Base-by-base conservation (phyloP, 176 grass and related monocot genomes). In the Aegilops speltoides region DNA sequence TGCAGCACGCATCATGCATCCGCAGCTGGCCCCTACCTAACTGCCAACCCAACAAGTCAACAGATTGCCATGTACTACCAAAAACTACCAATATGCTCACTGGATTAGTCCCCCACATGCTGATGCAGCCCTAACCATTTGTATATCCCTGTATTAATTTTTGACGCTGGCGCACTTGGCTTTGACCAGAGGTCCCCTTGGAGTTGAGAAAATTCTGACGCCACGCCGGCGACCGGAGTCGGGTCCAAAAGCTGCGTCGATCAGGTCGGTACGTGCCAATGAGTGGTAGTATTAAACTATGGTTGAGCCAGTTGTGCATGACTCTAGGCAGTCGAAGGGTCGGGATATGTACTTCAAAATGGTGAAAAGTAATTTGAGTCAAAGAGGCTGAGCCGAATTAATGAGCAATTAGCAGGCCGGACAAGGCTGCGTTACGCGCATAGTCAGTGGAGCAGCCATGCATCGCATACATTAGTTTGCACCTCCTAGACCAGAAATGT, bases 351-450 rank as follows among this genome's bases (percentile, higher is more conserved):
- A 24, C 64, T 59, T n/a, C 12, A 25, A 76, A 69, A 23, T 28
- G 70, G 31, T 57, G 54, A 46, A 84, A 80, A 93, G 78, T 86
- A 80, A 59, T 86, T 92, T 46, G 73, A 65, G 90, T 94, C 92
- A 90, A 97, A 94, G 83, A 94, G 92, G 92, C 71, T 84, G 64
- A 80, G 25, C 89, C n/a, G 17, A 37, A 61, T 62, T 6, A 20
- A n/a, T 8, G 68, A 81, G 15, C 34, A 80, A 84, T 87, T 61
- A 69, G 85, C 60, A 62, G 76, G 52, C 76, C 46, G 68, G 29
- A 64, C 26, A 20, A 34, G 32, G 29, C 14, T 59, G 64, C 31
- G 72, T 83, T 76, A 83, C 56, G 31, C 54, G 38, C 64, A 19
- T 63, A 73, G 54, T 86, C 33, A 83, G 79, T 65, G 84, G 73